Base-by-base conservation (phyloP, 805 yeast species). In the Maudiozyma serrabonitensis region DNA sequence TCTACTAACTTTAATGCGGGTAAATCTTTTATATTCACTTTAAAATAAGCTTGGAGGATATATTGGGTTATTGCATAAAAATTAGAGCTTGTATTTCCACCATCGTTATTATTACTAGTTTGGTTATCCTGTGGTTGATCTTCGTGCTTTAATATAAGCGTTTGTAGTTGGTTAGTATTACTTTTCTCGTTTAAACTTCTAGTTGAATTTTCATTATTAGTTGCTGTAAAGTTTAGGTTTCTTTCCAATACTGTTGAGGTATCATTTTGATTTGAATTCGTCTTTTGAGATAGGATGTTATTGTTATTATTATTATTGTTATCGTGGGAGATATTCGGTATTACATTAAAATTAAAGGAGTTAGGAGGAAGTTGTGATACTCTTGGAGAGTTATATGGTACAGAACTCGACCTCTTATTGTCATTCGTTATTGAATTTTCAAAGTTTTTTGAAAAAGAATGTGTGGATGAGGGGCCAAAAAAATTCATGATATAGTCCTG, bases 61-160 rank as follows among this genome's bases (percentile, higher is more conserved):
- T 60, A 62, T 48, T 61, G 64, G 35, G 66, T 57, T 18, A 62
- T 59, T n/a, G 57, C 48, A 50, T 56, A 57, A 48, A 62, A 62
- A 46, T 60, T 60, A 18, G 61, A 50, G 15, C 58, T 56, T 21
- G 56, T 50, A 41, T 44, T 50, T 12, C 47, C 41, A 16, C 41
- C 43, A 21, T 31, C 26, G 6, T 25, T 28, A 26, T 42, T 19
- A 21, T 46, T 48, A 34, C 50, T 48, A 45, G 49, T 44, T 53
- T 51, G 38, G 23, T 26, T 23, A 6, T 23, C 47, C 19, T 37
- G 50, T 51, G 42, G 50, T 52, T 54, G 53, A 46, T 54, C 58
- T 46, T 58, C 57, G 56, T 58, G 62, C 46, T 55, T 52, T 43
- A 45, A 44, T n/a, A 55, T 44, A 21, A 50, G 49, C 13, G 32